These are phyloP conservation scores for Seminavis robusta DNA, from an alignment of 108 stramenopile species.

Conservation along the genomic window DNA sequence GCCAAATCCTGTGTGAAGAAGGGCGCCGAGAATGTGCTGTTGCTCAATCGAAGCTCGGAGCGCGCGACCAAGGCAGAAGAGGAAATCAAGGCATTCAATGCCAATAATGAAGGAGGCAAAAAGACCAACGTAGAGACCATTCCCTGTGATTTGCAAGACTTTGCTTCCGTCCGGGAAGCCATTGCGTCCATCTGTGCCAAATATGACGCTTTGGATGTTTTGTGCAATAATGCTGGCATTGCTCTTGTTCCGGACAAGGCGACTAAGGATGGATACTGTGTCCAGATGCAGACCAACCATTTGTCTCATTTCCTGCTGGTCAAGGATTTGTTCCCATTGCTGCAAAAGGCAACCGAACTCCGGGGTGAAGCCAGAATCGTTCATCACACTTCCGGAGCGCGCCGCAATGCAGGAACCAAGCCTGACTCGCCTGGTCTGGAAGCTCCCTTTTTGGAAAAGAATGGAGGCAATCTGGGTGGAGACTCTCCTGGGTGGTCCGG, in stretches of 20 bases:
- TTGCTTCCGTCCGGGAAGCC: conserved; percentile 34
- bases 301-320: conserved; percentile 62
- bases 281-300: conserved; percentile 60
- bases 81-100: conserved; percentile 12
- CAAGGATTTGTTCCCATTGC: conserved; percentile 38
- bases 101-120: neutral
- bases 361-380: conserved; percentile 49
- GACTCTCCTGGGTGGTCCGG: too few species aligned
- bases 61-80: conserved; percentile 28
- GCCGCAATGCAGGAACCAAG: conserved; percentile 11
- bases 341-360: conserved; percentile 30
- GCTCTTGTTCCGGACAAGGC: conserved; percentile 42
- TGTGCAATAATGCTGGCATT: conserved; percentile 63
- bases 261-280: conserved; percentile 61
- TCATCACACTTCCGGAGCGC: conserved; percentile 30
- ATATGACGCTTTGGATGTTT: conserved; percentile 31
- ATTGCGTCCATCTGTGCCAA: conserved; percentile 27
- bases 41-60: conserved; percentile 45
- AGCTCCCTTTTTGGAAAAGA: conserved; percentile 44
- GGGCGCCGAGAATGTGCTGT: conserved; percentile 28
- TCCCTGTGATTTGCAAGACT: conserved; percentile 39
- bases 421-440: too few species aligned
- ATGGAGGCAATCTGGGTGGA: conserved; percentile 47
- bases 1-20: conserved; percentile 32
- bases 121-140: conserved; percentile 26